Conservation (phyloP, 495 filamentous ascomycete genomes). For the Podospora anserina region DNA sequence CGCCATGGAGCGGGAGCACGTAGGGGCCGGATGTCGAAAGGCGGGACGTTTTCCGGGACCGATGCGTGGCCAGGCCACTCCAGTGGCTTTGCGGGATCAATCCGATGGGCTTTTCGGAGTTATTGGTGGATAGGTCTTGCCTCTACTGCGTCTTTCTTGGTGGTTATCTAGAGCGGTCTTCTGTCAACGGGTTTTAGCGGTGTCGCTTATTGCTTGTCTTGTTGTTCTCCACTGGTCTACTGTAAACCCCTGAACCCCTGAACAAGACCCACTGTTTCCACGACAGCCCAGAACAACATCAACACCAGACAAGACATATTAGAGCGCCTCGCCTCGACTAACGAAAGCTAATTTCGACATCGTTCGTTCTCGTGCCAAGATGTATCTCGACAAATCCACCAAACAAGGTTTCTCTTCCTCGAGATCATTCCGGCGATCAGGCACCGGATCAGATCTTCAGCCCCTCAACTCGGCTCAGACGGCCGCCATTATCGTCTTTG, state of each 20-base stretch:
- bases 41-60: background rate
- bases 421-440: background rate
- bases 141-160: background rate
- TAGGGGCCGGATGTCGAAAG: background rate
- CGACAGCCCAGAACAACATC: background rate
- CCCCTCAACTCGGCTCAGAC: background rate
- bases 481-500: background rate
- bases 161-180: background rate
- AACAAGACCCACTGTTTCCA: background rate
- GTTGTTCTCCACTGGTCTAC: background rate
- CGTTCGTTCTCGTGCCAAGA: background rate
- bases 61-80: background rate
- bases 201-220: background rate
- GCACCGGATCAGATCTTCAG: background rate
- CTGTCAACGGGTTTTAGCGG: constrained; percentile 1
- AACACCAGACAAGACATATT: background rate
- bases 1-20: background rate
- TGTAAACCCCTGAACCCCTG: constrained; percentile 1
- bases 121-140: background rate
- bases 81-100: background rate
- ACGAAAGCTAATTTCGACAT: background rate
- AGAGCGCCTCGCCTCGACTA: background rate
- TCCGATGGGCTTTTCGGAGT: background rate
- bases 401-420: background rate
- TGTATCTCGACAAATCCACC: background rate